Percentiles rank a stretch among this genome's conserved stretches.
Conservation (phyloP, 1,284 basidiomycete genomes). For the Rhodotorula mucilaginosa region DNA sequence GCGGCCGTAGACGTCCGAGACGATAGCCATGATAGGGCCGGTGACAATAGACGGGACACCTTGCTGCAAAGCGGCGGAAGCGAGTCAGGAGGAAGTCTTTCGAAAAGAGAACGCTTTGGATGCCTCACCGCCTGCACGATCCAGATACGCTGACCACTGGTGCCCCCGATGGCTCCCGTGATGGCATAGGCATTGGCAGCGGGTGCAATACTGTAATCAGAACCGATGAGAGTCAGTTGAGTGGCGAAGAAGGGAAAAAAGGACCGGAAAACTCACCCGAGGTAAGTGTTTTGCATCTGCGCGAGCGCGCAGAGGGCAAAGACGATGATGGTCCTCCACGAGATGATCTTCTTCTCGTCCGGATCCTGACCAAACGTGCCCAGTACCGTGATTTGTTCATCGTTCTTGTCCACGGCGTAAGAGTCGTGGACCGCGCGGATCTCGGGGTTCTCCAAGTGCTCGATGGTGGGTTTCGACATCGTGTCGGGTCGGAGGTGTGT, state of each 20-base stretch:
- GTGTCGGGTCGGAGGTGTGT: background rate
- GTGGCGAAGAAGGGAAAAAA: no score
- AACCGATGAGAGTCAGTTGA: background rate
- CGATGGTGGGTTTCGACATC: slow-evolving; percentile 13
- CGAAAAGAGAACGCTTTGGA: background rate
- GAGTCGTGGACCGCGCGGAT: slow-evolving; percentile 3
- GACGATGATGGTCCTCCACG: slow-evolving; percentile 8
- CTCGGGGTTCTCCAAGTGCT: slow-evolving; percentile 7
- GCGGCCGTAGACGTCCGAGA: slow-evolving; percentile 23
- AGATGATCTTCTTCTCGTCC: slow-evolving; percentile 5
- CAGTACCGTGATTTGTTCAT: slow-evolving; percentile 13
- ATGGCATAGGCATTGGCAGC: slow-evolving; percentile 18
- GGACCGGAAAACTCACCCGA: background rate
- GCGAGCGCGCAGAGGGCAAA: slow-evolving; percentile 12
- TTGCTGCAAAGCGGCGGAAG: background rate
- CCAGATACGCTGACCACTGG: slow-evolving; percentile 19
- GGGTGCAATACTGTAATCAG: slow-evolving; percentile 8
- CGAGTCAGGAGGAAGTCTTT: background rate
- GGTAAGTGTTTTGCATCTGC: slow-evolving; percentile 17
- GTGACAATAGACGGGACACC: slow-evolving; percentile 21
- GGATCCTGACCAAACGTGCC: slow-evolving; percentile 25
- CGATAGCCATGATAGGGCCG: slow-evolving; percentile 21
- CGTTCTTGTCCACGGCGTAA: slow-evolving; percentile 17
- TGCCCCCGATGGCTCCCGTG: slow-evolving; percentile 13
- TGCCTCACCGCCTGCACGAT: slow-evolving; percentile 15